phyloP scores from a whole-genome alignment of 352 stramenopile species.

The Globisporangium ultimum region DNA sequence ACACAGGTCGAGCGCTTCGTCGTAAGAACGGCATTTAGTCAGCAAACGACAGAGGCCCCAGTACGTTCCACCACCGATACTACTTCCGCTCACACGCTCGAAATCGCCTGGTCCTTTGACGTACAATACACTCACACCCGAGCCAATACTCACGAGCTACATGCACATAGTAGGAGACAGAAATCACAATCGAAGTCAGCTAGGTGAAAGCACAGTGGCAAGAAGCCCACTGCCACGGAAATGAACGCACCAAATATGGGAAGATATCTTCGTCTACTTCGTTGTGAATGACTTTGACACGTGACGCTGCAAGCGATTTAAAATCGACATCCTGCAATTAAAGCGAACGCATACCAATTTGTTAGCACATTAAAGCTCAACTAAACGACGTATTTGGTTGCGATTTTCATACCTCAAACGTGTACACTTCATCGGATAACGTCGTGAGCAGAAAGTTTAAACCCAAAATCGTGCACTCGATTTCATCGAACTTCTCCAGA shows the following conservation, averaged over 20 bases:
- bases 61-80: slow-evolving; percentile 98
- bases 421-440: slow-evolving; percentile 97
- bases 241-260: slow-evolving; percentile 67
- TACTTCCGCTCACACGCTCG: slow-evolving; percentile 97
- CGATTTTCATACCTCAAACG: slow-evolving; percentile 85
- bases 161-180: not conserved
- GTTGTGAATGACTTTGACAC: slow-evolving; percentile 75
- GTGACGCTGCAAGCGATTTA: slow-evolving; percentile 67
- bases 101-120: slow-evolving; percentile 93
- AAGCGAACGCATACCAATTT: not conserved
- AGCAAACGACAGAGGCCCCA: slow-evolving; percentile 96
- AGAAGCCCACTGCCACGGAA: not conserved
- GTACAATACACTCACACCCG: slow-evolving; percentile 96
- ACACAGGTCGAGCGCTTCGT: slow-evolving; percentile 80
- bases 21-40: slow-evolving; percentile 85
- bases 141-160: slow-evolving; percentile 97
- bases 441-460: slow-evolving; percentile 97
- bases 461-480: slow-evolving; percentile 96
- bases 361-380: not conserved
- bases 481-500: slow-evolving; percentile 89
- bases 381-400: not conserved
- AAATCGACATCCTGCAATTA: slow-evolving; percentile 69
- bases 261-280: slow-evolving; percentile 80
- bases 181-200: no score
- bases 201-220: no score